phyloP scores from a whole-genome alignment of 306 rosid species.

The Medicago arabica region DNA sequence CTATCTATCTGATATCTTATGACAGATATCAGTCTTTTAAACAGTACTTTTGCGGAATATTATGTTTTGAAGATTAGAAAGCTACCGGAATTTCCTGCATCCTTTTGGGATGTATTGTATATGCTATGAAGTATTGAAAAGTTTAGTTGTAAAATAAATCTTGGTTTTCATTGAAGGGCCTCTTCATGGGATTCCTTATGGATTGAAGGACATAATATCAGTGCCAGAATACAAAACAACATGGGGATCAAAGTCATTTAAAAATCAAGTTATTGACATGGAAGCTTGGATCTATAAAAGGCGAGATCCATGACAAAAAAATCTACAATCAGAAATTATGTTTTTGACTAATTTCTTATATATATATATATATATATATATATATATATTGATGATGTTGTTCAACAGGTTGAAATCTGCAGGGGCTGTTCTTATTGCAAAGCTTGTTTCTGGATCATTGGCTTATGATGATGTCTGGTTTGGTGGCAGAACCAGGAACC shows the following conservation, averaged over 20 bases:
- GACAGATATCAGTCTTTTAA: slow-evolving; percentile 13
- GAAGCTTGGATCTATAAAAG: slow-evolving; percentile 85
- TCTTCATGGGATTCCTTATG: slow-evolving; percentile 86
- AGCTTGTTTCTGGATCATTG: slow-evolving; percentile 79
- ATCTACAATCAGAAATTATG: slow-evolving; percentile 19
- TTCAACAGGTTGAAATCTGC: slow-evolving; percentile 62
- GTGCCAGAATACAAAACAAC: slow-evolving; percentile 80
- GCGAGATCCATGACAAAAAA: slow-evolving; percentile 43
- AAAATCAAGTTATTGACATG: slow-evolving; percentile 65
- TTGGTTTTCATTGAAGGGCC: slow-evolving; percentile 58
- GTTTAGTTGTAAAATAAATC: slow-evolving; percentile 3
- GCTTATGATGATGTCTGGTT: slow-evolving; percentile 92
- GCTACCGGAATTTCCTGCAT: slow-evolving; percentile 15
- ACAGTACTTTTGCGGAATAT: not conserved
- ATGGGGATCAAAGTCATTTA: slow-evolving; percentile 76
- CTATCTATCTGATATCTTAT: not conserved
- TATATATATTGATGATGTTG: slow-evolving; percentile 34
- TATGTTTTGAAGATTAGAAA: not conserved
- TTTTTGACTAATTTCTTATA: slow-evolving; percentile 25
- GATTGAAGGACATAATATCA: slow-evolving; percentile 81
- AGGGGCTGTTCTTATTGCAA: slow-evolving; percentile 81
- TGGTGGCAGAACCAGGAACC: slow-evolving; percentile 83
- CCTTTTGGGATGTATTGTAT: slow-evolving; percentile 7
- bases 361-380: too few species aligned
- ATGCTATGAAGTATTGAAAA: slow-evolving; percentile 5